A percentile compares a stretch with the other conserved stretches of the same genome.
These are phyloP conservation scores for Fermentozyma sake DNA, from an alignment of 1,139 yeast genomes.

Conservation along the genomic window DNA sequence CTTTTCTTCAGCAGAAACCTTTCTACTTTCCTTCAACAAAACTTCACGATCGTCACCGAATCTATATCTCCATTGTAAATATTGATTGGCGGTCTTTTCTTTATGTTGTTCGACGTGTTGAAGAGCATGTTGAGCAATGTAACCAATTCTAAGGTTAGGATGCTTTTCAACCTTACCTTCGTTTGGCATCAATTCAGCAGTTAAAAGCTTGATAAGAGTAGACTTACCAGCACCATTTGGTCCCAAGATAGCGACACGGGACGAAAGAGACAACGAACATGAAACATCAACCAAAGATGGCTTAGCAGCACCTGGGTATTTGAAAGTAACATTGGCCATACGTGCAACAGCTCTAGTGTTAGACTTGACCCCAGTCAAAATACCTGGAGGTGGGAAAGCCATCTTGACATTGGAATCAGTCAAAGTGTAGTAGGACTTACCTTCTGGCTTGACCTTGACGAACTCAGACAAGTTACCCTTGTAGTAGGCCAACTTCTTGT, in stretches of 20 bases:
- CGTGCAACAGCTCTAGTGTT: slow-evolving; percentile 94
- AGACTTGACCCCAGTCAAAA: slow-evolving; percentile 92
- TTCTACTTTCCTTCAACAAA: slow-evolving; percentile 86
- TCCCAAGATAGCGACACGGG: slow-evolving; percentile 94
- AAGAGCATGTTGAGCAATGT: slow-evolving; percentile 97
- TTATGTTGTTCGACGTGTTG: slow-evolving; percentile 97
- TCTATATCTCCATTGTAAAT: slow-evolving; percentile 96
- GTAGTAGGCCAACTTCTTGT: slow-evolving; percentile 90
- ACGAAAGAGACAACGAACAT: slow-evolving; percentile 83
- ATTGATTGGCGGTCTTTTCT: slow-evolving; percentile 96
- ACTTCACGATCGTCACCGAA: slow-evolving; percentile 99
- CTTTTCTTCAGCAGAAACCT: slow-evolving; percentile 78
- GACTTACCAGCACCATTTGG: slow-evolving; percentile 99
- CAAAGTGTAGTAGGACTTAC: slow-evolving; percentile 92
- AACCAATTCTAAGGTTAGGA: slow-evolving; percentile 96
- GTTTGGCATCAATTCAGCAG: slow-evolving; percentile 86
- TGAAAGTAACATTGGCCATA: slow-evolving; percentile 77
- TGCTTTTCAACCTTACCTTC: slow-evolving; percentile 93
- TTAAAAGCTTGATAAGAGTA: slow-evolving; percentile 84
- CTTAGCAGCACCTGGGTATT: slow-evolving; percentile 84
- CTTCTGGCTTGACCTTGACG: slow-evolving; percentile 91
- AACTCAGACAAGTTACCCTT: slow-evolving; percentile 93
- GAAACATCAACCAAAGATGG: slow-evolving; percentile 80
- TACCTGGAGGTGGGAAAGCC: slow-evolving; percentile 99
- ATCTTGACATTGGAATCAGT: slow-evolving; percentile 90